Base-by-base conservation (phyloP, 306 rosid species). In the Cercis canadensis region DNA sequence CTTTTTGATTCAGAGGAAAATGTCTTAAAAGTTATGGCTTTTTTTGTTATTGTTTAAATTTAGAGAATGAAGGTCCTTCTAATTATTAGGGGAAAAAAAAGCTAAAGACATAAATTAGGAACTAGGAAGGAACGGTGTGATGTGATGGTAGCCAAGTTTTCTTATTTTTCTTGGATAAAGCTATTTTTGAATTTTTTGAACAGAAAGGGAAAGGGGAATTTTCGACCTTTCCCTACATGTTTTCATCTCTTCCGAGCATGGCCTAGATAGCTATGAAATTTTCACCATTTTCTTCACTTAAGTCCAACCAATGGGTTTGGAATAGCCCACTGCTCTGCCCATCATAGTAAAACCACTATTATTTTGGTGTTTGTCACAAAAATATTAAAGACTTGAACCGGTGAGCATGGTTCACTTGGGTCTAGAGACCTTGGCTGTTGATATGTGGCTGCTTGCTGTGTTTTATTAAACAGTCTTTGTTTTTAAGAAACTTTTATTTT, bases 231-330 rank as follows among this genome's bases (percentile, higher is more conserved):
- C 18, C 12, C 51, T 41, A 13, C 41, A 7, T 8, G 11, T 63
- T 8, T 24, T 17, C 14, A 39, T 24, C 24, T 24, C 69, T 31
- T 63, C 18, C 21, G 8, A 45, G 40, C 41, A 8, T 45, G 33
- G 14, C 36, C 39, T 43, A 24, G 21, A 7, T 41, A 15, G 32
- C 16, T 55, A 49, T 33, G 7, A 2, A 49, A 39, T 8, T 39
- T 75, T n/a, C n/a, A 50, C 34, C 16, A 9, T 51, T 46, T 71
- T 60, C 18, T 65, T 69, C 37, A 36, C 5, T 69, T 49, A 74
- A 69, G 36, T 34, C 0, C 46, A 16, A 33, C 51, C 18, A 34
- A 40, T 43, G 53, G 54, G 31, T 5, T 33, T 70, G 33, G 58
- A 58, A 12, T 46, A n/a, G 52, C 6, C 52, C 7, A 13, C 51